Evolutionary conservation across 176 grass and related monocot genomes (phyloP), one percentile per base, ranked within the genome.

Genomic region (Bromus sterilis): DNA sequence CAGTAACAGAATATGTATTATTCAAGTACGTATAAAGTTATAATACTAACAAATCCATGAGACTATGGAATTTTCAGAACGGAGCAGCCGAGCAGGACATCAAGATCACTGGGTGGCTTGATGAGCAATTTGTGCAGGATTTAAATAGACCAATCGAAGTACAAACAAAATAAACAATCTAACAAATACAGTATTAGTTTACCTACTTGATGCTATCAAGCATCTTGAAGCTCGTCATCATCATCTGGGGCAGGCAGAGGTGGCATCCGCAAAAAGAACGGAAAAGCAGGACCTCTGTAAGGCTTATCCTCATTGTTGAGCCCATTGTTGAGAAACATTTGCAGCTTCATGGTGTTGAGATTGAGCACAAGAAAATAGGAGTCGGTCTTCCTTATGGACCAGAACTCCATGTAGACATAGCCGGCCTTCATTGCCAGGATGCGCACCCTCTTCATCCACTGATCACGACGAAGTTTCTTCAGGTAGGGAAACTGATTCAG

Each of bases 361-460:
- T 83, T 63, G 9, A 76, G 60, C 42, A 83, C 81, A 18, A 76
- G 81, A 64, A 83, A 44, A 74, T 83, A 83, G 43, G 81, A 83
- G 23, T 25, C n/a, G 2, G 61, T 14, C 44, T 55, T 80, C 63
- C 78, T 80, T 3, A 69, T 80, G 48, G 78, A 80, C 78, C 78
- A 80, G 32, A 69, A 80, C 78, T 80, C 78, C 78, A 80, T 80
- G 61, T 66, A 66, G 21, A 79, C 77, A 49, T 66, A 79, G 12
- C 42, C 77, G 34, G 60, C 77, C 77, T 25, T 80, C 44, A 26
- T 26, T 3, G 63, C 63, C 31, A 80, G 78, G 44, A 67, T 35
- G 7, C 78, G 78, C 78, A 68, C 63, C 46, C 78, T 80, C 34
- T 68, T 80, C 78, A 80, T 68, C 78, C 78, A 80, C 63, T 80